A percentile compares a stretch with the other conserved stretches of the same genome.
These are phyloP conservation scores for Phytophthora litchii DNA, from an alignment of 352 stramenopile genomes.

Conservation along the genomic window DNA sequence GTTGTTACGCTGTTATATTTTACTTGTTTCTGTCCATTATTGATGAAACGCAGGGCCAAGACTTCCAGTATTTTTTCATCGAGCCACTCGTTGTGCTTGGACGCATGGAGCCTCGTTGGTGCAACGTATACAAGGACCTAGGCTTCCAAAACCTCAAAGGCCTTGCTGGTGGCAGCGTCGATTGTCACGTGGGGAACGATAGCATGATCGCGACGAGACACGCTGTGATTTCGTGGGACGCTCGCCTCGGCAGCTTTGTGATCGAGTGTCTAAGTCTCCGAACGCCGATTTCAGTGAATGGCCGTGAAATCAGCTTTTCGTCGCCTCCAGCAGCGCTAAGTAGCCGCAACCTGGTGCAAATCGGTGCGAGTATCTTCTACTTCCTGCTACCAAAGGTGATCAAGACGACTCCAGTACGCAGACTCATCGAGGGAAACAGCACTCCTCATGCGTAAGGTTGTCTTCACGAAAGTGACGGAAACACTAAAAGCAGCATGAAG, in stretches of 20 bases:
- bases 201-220: slow-evolving; percentile 59
- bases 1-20: background rate
- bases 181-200: slow-evolving; percentile 81
- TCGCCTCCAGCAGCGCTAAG: slow-evolving; percentile 48
- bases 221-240: slow-evolving; percentile 75
- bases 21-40: slow-evolving; percentile 9
- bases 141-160: slow-evolving; percentile 53
- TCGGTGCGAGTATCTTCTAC: slow-evolving; percentile 73
- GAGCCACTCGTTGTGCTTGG: slow-evolving; percentile 69
- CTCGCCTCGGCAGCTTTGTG: slow-evolving; percentile 47
- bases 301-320: slow-evolving; percentile 51
- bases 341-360: slow-evolving; percentile 66
- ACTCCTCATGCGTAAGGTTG: background rate
- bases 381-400: slow-evolving; percentile 72
- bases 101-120: slow-evolving; percentile 58
- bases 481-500: background rate
- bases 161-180: slow-evolving; percentile 52
- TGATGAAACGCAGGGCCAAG: slow-evolving; percentile 40
- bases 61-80: slow-evolving; percentile 78
- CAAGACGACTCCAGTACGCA: slow-evolving; percentile 5
- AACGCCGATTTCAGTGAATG: slow-evolving; percentile 72
- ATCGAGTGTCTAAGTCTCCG: slow-evolving; percentile 71
- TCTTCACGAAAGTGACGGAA: slow-evolving; percentile 6
- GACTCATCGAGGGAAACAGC: background rate
- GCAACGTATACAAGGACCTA: slow-evolving; percentile 60